Base-by-base conservation (phyloP, 805 yeast genomes). In the Ogataea haglerorum region DNA sequence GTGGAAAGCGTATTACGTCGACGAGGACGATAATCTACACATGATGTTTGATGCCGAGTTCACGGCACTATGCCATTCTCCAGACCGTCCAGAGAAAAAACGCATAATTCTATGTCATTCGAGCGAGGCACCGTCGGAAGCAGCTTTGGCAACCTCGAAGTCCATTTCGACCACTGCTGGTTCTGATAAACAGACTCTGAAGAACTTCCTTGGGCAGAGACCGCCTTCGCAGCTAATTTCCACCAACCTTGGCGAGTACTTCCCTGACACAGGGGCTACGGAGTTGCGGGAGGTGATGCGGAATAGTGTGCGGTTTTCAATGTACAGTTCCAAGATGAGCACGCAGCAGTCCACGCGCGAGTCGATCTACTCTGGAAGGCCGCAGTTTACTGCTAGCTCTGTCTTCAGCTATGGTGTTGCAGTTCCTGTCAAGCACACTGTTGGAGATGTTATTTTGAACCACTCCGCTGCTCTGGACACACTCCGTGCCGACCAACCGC, bases 161-260 rank as follows among this genome's bases (percentile, higher is more conserved):
- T 44, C 27, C 14, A 44, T 45, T n/a, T 31, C 38, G 4, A 28
- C 36, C 2, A 29, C 38, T 4, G 19, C 13, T 4, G 17, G 31
- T 8, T 38, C 36, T 2, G 38, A 35, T 5, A 29, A 34, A 51
- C 30, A 46, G 2, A 46, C 41, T 4, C 28, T 73, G 52, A 68
- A 76, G 42, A 70, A 67, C 40, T 73, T 85, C 44, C 82, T 82
- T 61, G 95, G 95, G 17, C 96, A 87, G 60, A 72, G 99, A 55
- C 99, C 99, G 6, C 90, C 98, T 1, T 82, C 93, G 45, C 95
- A 88, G 57, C 74, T 90, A 52, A 93, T 91, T 46, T 86, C 97
- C 2, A 80, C 90, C 2, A 88, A 91, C 56, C 67, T 91, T 48
- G 82, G 89, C 2, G 95, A 90, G 48, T 91, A 86, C 60, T 93